phyloP scores from a whole-genome alignment of 2,329 filamentous ascomycete genomes.

The Thyridium curvatum region DNA sequence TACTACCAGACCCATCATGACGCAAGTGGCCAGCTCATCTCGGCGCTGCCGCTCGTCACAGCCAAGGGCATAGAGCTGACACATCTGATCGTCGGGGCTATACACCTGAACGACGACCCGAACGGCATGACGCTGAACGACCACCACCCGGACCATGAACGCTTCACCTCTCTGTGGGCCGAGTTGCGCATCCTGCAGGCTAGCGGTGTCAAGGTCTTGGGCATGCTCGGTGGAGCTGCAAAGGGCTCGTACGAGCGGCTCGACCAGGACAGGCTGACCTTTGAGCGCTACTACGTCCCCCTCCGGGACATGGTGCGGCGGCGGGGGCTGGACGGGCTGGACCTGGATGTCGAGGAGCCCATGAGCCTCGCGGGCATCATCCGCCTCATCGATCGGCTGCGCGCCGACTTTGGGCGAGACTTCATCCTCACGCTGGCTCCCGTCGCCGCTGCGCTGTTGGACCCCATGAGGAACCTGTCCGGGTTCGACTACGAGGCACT shows the following conservation, averaged over 20 bases:
- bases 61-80: slow-evolving; percentile 40
- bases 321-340: slow-evolving; percentile 56
- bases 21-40: slow-evolving; percentile 26
- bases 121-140: slow-evolving; percentile 68
- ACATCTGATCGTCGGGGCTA: slow-evolving; percentile 71
- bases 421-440: slow-evolving; percentile 76
- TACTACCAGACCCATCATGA: slow-evolving; percentile 38
- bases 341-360: slow-evolving; percentile 69
- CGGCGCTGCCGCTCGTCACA: slow-evolving; percentile 32
- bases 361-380: slow-evolving; percentile 60
- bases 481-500: slow-evolving; percentile 70
- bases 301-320: slow-evolving; percentile 54
- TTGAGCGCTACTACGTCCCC: slow-evolving; percentile 65
- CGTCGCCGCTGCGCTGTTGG: slow-evolving; percentile 66
- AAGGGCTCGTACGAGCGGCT: slow-evolving; percentile 59
- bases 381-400: slow-evolving; percentile 57
- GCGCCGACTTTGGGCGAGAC: slow-evolving; percentile 54
- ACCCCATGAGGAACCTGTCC: slow-evolving; percentile 55
- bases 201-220: slow-evolving; percentile 66
- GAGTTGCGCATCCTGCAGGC: slow-evolving; percentile 65
- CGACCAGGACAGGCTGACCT: slow-evolving; percentile 38
- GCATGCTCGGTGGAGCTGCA: slow-evolving; percentile 76
- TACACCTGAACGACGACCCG: slow-evolving; percentile 67
- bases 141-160: slow-evolving; percentile 55
- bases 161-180: slow-evolving; percentile 62